Base-by-base conservation (phyloP, 202 grass and related monocot species). In the Brachypodium distachyon region DNA sequence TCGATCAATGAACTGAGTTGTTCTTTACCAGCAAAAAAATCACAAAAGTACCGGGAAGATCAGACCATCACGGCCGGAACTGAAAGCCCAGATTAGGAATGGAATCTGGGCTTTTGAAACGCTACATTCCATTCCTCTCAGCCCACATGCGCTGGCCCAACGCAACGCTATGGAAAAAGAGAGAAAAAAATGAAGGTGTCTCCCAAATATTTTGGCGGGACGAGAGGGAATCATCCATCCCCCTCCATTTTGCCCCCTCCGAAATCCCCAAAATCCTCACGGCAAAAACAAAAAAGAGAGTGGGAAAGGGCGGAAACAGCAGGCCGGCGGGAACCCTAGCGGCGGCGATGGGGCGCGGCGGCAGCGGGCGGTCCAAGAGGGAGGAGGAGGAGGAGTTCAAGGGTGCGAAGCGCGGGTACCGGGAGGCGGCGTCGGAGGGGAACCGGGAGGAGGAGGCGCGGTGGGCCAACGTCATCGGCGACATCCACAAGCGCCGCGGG, bases 391-490 rank as follows among this genome's bases (percentile, higher is more conserved):
- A 94, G 29, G 95, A 94, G 83, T 47, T 98, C 68, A 61, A 70
- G 73, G 77, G 21, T 14, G 95, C 95, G 67, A 98, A 83, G 82
- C 85, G 87, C n/a, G 87, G 76, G 54, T 84, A 84, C 87, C 19
- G 60, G 29, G 91, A 88, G 74, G 95, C 95, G 34, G 63, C 9
- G 60, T 32, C 86, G 62, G 95, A 77, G 67, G 95, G 91, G 27
- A 86, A 90, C 74, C 85, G 80, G 73, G 89, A 87, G 71, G 91
- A 98, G 77, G 87, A 88, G 77, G 91, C 95, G 53, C 82, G 89
- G 72, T 98, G 89, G 95, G 86, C 89, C 51, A 98, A 98, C 81
- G 73, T 90, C 77, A 88, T 98, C 64, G 91, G 95, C 27, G 91
- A 98, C 61, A 90, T 98, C 71, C 36, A 86, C 64, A 98, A 94